Evolutionary conservation across 371 early-diverging fungal species (phyloP).

Genomic region (Mortierella sp.): DNA sequence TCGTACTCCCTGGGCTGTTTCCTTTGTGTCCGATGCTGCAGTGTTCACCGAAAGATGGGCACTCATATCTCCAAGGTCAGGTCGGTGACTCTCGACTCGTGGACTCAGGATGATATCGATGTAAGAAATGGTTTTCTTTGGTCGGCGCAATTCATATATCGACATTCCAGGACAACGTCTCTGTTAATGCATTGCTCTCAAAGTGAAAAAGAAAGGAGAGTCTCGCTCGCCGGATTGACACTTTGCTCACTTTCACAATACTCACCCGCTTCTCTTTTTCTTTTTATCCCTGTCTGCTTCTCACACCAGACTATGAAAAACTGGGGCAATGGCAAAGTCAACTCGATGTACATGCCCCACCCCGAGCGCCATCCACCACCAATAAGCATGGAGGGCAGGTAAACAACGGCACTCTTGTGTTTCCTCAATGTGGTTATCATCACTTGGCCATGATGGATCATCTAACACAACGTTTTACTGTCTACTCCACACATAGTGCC

Average conservation of each 20-base stretch:
- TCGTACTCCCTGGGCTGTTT: conserved; percentile 95
- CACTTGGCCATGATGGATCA: neutral
- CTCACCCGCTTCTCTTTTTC: neutral
- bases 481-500: conserved; percentile 62
- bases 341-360: conserved; percentile 77
- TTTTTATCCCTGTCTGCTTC: neutral
- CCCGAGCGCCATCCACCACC: conserved; percentile 77
- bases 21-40: conserved; percentile 94
- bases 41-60: conserved; percentile 93
- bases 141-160: neutral
- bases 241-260: neutral
- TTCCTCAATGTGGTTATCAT: neutral
- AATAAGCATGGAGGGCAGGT: conserved; percentile 74
- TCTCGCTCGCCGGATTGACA: neutral
- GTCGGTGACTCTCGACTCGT: conserved; percentile 91
- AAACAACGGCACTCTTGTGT: conserved; percentile 19
- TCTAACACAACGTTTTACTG: neutral
- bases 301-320: conserved; percentile 65
- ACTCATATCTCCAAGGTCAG: conserved; percentile 96
- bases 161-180: neutral
- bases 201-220: neutral
- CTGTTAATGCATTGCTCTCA: conserved; percentile 11
- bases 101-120: conserved; percentile 94
- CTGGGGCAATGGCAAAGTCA: conserved; percentile 91
- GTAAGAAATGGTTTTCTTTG: conserved; percentile 55